phyloP scores from a whole-genome alignment of 805 yeast species.

The Wickerhamomyces mucosus region DNA sequence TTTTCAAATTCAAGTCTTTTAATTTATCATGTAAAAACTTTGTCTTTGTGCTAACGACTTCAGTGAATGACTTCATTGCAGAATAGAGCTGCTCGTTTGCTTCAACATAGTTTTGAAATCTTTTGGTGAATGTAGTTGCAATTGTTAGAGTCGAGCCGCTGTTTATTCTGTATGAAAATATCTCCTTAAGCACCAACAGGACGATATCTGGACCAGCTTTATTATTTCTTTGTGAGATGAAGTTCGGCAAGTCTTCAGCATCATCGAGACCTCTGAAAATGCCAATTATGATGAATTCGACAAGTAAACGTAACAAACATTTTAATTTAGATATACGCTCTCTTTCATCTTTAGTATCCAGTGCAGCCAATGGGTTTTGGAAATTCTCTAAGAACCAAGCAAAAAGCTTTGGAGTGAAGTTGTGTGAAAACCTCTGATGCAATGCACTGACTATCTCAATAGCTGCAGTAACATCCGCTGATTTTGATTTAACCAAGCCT shows the following conservation, averaged over 20 bases:
- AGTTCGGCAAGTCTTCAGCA: conserved; percentile 35
- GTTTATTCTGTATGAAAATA: conserved; percentile 30
- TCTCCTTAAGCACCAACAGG: conserved; percentile 34
- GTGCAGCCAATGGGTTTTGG: conserved; percentile 21
- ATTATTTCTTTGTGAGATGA: conserved; percentile 25
- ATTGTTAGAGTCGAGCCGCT: conserved; percentile 25
- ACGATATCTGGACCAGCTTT: conserved; percentile 29
- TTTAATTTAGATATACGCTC: conserved; percentile 33
- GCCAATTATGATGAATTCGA: conserved; percentile 52
- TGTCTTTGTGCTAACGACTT: conserved; percentile 30
- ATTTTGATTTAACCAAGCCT: conserved; percentile 41
- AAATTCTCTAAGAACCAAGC: conserved; percentile 33
- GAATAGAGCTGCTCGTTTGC: conserved; percentile 19
- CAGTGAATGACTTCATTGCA: conserved; percentile 33
- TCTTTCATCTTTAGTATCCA: conserved; percentile 33
- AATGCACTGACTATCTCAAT: conserved; percentile 60
- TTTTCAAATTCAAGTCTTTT: conserved; percentile 27
- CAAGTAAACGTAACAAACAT: conserved; percentile 37
- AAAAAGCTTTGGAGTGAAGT: conserved; percentile 43
- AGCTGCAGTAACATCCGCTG: conserved; percentile 52
- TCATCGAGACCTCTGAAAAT: conserved; percentile 39
- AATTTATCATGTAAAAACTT: conserved; percentile 27
- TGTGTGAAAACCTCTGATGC: conserved; percentile 60
- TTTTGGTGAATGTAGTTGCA: conserved; percentile 40
- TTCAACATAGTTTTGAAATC: conserved; percentile 29